Base-by-base conservation (phyloP, 2,329 filamentous ascomycete species). In the Sporothrix curviconia region DNA sequence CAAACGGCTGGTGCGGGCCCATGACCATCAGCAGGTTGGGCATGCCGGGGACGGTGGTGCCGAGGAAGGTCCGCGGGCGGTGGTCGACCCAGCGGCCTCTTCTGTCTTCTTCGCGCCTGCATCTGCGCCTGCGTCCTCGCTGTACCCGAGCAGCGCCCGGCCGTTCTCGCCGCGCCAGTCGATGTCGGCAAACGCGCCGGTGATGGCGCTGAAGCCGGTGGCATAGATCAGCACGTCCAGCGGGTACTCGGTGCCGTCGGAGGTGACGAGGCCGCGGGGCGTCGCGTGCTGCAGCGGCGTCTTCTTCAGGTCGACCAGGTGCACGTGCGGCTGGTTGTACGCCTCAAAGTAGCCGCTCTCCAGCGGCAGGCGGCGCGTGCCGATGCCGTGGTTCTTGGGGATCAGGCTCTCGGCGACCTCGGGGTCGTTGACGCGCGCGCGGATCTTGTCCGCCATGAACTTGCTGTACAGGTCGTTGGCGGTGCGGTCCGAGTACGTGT, bases 271-370 rank as follows among this genome's bases (percentile, higher is more conserved):
- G 1, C 76, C 77, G n/a, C n/a, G n/a, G n/a, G n/a, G n/a, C n/a
- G n/a, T n/a, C n/a, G n/a, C n/a, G n/a, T n/a, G n/a, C n/a, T n/a
- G n/a, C n/a, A n/a, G n/a, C n/a, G n/a, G n/a, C 0, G 62, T 70
- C 2, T 67, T 64, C 0, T 69, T 74, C 12, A 79, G 68, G 17
- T 68, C 64, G 14, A 81, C 70, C 1, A 82, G 62, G 1, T 73
- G 63, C 3, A 81, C 76, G 37, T 78, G 73, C 0, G 69, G 65
- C 34, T 72, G 69, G 56, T 78, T 74, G 46, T 75, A 74, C 0
- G 74, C 70, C 59, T 82, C 75, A 60, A 76, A 80, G 63, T 79
- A 81, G 5, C 68, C 67, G 25, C 72, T 68, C 55, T 81, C 78
- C 0, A 80, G 69, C 0, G 71, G 73, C 0, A 73, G 70, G 0